Evolutionary conservation across 495 filamentous ascomycete species (phyloP).

Genomic region (Cladorrhinum samala): DNA sequence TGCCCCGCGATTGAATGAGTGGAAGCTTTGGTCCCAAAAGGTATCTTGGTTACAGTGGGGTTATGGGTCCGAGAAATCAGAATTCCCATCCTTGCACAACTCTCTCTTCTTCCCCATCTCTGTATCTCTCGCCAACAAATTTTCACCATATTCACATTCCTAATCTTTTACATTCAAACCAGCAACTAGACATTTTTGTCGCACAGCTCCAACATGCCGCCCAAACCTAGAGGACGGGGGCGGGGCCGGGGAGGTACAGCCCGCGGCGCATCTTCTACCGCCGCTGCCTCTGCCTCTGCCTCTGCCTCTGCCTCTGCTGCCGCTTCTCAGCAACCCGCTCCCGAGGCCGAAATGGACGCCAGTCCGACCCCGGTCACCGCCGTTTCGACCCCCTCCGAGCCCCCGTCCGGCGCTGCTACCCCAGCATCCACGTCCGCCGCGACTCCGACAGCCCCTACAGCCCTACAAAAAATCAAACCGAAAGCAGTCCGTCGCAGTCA

Average conservation of each 20-base stretch:
- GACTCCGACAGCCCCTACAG: slow-evolving; percentile 2
- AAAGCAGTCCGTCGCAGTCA: slow-evolving; percentile 38
- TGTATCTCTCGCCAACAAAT: neutral
- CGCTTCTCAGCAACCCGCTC: neutral
- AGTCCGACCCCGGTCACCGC: slow-evolving; percentile 2
- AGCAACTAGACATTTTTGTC: neutral
- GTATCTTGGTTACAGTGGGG: neutral
- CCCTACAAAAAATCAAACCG: slow-evolving; percentile 32
- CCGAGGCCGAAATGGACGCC: neutral
- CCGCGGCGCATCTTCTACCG: slow-evolving; percentile 9
- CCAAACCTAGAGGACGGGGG: slow-evolving; percentile 13
- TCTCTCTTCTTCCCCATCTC: too few relatives aligned
- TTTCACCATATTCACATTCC: neutral
- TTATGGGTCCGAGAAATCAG: neutral
- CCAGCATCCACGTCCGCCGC: too few relatives aligned
- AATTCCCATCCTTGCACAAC: slow-evolving; percentile 7
- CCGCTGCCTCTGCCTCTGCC: slow-evolving; percentile 6
- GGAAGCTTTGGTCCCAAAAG: neutral
- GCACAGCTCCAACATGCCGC: slow-evolving; percentile 7
- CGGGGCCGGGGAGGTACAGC: slow-evolving; percentile 12
- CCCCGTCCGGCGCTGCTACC: slow-evolving; percentile 2
- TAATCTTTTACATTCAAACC: neutral
- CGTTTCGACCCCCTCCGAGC: neutral
- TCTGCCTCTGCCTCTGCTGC: neutral
- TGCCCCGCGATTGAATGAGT: slow-evolving; percentile 10